Evolutionary conservation across 1,139 yeast species (phyloP), one percentile per base, ranked within the genome.

Genomic region (Pichia sp.): DNA sequence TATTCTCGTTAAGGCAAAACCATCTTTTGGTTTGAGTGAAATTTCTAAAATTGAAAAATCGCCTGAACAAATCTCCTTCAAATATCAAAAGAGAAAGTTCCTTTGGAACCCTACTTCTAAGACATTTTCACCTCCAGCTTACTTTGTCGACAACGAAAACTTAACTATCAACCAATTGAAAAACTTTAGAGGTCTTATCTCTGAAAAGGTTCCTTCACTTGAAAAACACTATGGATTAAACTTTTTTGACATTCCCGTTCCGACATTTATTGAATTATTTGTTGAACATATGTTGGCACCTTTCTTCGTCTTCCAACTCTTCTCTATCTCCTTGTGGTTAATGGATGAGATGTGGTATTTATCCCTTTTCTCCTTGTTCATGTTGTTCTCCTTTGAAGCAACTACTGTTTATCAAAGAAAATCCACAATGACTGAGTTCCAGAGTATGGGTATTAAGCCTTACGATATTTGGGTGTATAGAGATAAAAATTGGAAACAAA

Each of bases 241-340:
- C 67, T 75, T 75, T 55, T 92, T 92, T 61, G 98, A 92, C 61
- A 92, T 92, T 53, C 98, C 98, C 35, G 77, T 94, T 44, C 99
- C 98, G 41, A 79, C 95, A 1, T 90, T 92, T 59, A 55, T 75
- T 51, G 98, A 92, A 64, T 73, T 92, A 59, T 92, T 92, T 71
- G 84, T 87, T 62, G 98, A 92, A 65, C 98, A 92, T 64, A 98
- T 97, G 5, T 95, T 94, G 40, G 97, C 98, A 10, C 99, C 99
- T 9, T 86, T 94, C 64, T 92, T 92, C 58, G 96, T 92, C 32
- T 92, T 92, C 69, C 99, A 92, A 68, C 75, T 92, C 49, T 92
- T 92, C 64, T 90, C 97, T 61, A 95, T 92, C 46, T 95, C 94
- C 16, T 73, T 94, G 52, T 94, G 97, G 97, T 77, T 87, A 60